phyloP scores from a whole-genome alignment of 805 yeast species.

The Scheffersomyces ergatensis region DNA sequence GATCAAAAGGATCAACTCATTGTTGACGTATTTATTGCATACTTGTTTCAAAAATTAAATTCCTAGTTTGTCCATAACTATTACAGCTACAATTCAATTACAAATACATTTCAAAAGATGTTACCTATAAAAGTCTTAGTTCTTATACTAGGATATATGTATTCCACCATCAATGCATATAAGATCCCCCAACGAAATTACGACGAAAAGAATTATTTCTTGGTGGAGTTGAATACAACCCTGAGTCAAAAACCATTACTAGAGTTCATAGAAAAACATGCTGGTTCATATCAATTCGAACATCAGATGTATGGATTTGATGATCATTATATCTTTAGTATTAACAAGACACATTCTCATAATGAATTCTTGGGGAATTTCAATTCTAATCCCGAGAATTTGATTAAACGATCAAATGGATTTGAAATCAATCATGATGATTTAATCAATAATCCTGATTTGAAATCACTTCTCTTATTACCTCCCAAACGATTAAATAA shows the following conservation, averaged over 20 bases:
- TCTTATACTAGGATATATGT: conserved; percentile 3
- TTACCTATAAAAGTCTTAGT: conserved; percentile 5
- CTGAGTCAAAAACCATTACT: conserved; percentile 20
- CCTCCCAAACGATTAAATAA: conserved; percentile 52
- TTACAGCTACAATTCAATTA: too few species aligned
- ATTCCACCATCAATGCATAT: not conserved
- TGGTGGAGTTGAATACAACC: conserved; percentile 51
- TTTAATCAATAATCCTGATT: conserved; percentile 21
- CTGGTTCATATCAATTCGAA: conserved; percentile 47
- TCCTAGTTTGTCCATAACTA: too few species aligned
- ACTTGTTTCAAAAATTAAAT: too few species aligned
- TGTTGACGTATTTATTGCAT: too few species aligned
- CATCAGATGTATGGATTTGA: conserved; percentile 61
- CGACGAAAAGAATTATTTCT: conserved; percentile 52
- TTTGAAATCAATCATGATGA: conserved; percentile 22
- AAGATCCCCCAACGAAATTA: conserved; percentile 42
- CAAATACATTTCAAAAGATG: not conserved
- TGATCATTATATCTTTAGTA: conserved; percentile 66
- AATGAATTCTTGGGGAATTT: conserved; percentile 33
- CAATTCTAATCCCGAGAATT: conserved; percentile 14
- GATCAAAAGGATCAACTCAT: too few species aligned
- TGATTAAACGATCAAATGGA: conserved; percentile 27
- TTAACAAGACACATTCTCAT: conserved; percentile 36
- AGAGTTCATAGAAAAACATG: conserved; percentile 37
- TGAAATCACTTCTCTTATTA: conserved; percentile 53